A percentile compares a stretch with the other conserved stretches of the same genome.
Evolutionary conservation across 2,329 filamentous ascomycete species (phyloP).

Genomic region (Hymenoscyphus fraxineus): DNA sequence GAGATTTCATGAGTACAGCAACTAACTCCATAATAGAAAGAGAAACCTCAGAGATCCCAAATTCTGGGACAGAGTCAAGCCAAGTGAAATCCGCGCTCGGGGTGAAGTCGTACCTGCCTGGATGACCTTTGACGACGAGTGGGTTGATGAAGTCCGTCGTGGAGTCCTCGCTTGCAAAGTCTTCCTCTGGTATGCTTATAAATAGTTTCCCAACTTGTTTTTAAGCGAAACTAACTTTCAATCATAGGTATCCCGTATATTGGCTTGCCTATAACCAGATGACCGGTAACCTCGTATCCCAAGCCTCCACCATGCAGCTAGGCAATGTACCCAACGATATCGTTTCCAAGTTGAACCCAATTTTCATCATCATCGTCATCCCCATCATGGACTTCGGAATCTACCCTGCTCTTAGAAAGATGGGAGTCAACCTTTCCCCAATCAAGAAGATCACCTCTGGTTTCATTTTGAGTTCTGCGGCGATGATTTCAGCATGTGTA

Average conservation of each 20-base stretch:
- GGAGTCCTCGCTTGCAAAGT: constrained; percentile 59
- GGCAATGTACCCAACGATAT: constrained; percentile 57
- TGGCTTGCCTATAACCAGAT: constrained; percentile 52
- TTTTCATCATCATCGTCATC: constrained; percentile 56
- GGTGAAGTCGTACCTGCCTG: constrained; percentile 55
- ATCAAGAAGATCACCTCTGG: constrained; percentile 56
- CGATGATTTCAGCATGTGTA: constrained; percentile 54
- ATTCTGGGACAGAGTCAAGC: constrained; percentile 59
- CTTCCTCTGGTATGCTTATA: constrained; percentile 53
- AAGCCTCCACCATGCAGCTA: constrained; percentile 51
- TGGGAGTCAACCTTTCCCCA: constrained; percentile 52
- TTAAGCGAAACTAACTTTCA: no score
- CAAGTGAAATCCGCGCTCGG: constrained; percentile 52
- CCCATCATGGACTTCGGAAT: constrained; percentile 50
- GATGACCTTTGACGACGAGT: constrained; percentile 80
- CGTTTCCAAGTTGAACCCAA: constrained; percentile 54
- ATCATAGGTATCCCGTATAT: constrained; percentile 49
- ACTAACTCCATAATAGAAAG: constrained; percentile 27
- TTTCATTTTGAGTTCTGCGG: constrained; percentile 49
- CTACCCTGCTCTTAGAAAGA: constrained; percentile 54
- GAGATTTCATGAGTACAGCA: neutral
- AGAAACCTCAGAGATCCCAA: constrained; percentile 51
- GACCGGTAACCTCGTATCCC: constrained; percentile 63
- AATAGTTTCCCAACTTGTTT: no score
- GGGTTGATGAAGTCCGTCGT: constrained; percentile 64